Evolutionary conservation across 768 basidiomycete genomes (phyloP).

Genomic region (Lactarius indigo): DNA sequence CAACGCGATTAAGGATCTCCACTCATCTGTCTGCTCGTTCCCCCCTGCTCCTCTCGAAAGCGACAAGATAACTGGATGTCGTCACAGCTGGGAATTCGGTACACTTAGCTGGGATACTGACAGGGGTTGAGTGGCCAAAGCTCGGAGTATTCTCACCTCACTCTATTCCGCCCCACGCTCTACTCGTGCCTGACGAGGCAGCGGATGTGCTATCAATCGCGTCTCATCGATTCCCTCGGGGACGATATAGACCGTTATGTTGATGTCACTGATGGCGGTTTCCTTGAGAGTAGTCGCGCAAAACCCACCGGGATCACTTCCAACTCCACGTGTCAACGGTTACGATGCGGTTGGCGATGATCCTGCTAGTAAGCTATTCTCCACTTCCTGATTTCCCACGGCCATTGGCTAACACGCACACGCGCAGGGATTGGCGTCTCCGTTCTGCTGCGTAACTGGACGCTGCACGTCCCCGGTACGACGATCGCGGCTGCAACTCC

Average conservation of each 20-base stretch:
- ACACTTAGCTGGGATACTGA: constrained; percentile 51
- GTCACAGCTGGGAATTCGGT: constrained; percentile 55
- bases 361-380: constrained; percentile 47
- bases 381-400: background rate
- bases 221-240: background rate
- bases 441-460: constrained; percentile 54
- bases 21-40: constrained; percentile 10
- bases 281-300: constrained; percentile 37
- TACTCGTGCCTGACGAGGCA: constrained; percentile 33
- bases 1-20: constrained; percentile 14
- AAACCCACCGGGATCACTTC: constrained; percentile 36
- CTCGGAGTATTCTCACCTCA: constrained; percentile 47
- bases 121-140: constrained; percentile 46
- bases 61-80: background rate
- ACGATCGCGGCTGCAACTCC: constrained; percentile 40
- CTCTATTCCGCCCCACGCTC: constrained; percentile 41
- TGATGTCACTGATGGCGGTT: background rate
- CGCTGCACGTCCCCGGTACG: constrained; percentile 33
- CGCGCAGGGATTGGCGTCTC: constrained; percentile 47
- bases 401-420: background rate
- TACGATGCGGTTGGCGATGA: constrained; percentile 58
- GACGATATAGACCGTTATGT: background rate
- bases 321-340: constrained; percentile 44
- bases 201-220: constrained; percentile 43
- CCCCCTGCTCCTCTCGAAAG: too few relatives aligned